Percentiles rank a stretch among this genome's conserved stretches.
phyloP scores from a whole-genome alignment of 2,329 filamentous ascomycete species.

The Sporothrix euskadiensis region DNA sequence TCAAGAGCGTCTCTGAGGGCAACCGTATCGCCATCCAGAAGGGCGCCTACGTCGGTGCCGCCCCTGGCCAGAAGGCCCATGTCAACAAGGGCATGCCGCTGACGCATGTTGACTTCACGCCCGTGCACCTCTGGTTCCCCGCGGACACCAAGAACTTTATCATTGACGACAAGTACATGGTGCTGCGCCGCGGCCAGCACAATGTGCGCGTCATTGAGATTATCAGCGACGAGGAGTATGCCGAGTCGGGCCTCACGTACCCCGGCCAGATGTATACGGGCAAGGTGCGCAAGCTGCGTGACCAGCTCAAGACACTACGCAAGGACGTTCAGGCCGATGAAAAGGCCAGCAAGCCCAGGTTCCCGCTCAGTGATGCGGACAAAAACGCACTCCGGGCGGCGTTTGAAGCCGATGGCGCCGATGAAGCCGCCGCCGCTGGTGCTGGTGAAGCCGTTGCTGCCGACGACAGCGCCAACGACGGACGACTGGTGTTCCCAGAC shows the following conservation, averaged over 20 bases:
- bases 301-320: constrained; percentile 41
- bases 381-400: not conserved
- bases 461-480: not conserved
- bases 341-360: not conserved
- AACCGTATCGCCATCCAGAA: constrained; percentile 56
- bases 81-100: constrained; percentile 46
- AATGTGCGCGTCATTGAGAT: constrained; percentile 63
- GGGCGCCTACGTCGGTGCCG: constrained; percentile 62
- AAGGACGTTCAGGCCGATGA: constrained; percentile 36
- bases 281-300: constrained; percentile 47
- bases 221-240: constrained; percentile 57
- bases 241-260: constrained; percentile 51
- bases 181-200: constrained; percentile 64
- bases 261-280: constrained; percentile 56
- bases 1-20: constrained; percentile 56
- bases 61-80: constrained; percentile 40
- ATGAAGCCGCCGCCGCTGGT: not conserved
- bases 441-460: not conserved
- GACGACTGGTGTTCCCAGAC: constrained; percentile 35
- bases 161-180: constrained; percentile 59
- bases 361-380: not conserved
- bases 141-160: constrained; percentile 61
- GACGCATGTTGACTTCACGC: constrained; percentile 60
- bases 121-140: constrained; percentile 60
- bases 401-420: not conserved